Percentiles rank a stretch among this genome's conserved stretches.
Evolutionary conservation across 2,329 filamentous ascomycete genomes (phyloP).

Genomic region (Coniochaeta ligniaria): DNA sequence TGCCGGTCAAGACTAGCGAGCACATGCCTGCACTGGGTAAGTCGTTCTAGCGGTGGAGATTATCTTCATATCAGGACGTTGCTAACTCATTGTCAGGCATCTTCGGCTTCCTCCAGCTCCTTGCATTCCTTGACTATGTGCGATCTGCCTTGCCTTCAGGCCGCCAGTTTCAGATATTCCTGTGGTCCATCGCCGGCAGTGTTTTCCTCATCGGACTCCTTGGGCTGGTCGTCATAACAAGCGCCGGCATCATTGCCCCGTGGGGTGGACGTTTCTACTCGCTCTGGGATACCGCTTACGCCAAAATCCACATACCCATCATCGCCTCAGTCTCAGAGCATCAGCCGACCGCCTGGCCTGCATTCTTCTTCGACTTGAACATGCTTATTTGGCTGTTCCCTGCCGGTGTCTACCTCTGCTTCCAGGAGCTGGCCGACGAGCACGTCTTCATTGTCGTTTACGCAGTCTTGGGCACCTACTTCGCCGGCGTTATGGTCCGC

Average conservation of each 20-base stretch:
- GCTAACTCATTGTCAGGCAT: conserved; percentile 52
- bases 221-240: conserved; percentile 70
- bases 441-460: conserved; percentile 98
- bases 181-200: conserved; percentile 66
- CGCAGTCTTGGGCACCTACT: conserved; percentile 93
- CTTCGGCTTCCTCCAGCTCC: conserved; percentile 89
- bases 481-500: conserved; percentile 98
- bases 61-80: not conserved
- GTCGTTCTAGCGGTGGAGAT: conserved; percentile 19
- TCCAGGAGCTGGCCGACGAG: conserved; percentile 87
- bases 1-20: conserved; percentile 93
- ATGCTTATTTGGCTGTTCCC: conserved; percentile 99
- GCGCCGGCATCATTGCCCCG: conserved; percentile 86
- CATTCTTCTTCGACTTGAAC: conserved; percentile 98
- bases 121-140: conserved; percentile 87
- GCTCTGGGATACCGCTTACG: conserved; percentile 96
- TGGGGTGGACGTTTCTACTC: conserved; percentile 99
- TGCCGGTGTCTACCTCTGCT: conserved; percentile 96
- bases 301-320: conserved; percentile 98
- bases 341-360: conserved; percentile 96
- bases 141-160: conserved; percentile 72
- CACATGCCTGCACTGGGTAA: conserved; percentile 94
- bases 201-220: conserved; percentile 74
- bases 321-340: conserved; percentile 99
- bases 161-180: conserved; percentile 89